These are phyloP conservation scores for Sclerotinia subarctica DNA, from an alignment of 2,329 filamentous ascomycete genomes.

Conservation along the genomic window DNA sequence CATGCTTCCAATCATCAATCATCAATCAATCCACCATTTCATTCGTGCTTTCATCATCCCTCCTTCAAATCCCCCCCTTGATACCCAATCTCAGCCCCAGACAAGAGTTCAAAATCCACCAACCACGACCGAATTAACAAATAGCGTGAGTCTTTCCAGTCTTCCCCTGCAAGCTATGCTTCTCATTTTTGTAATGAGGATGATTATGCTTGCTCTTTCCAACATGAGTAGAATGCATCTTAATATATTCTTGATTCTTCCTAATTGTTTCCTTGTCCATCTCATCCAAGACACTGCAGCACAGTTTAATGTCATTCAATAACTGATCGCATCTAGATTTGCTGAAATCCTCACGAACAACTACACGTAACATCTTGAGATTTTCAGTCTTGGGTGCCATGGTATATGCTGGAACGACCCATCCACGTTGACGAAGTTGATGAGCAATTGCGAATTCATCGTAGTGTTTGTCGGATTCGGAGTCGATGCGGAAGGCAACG, in stretches of 20 bases:
- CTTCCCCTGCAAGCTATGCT: conserved; percentile 86
- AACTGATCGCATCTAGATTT: conserved; percentile 77
- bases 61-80: not conserved
- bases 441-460: conserved; percentile 81
- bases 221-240: conserved; percentile 51
- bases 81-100: not conserved
- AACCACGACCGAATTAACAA: conserved; percentile 52
- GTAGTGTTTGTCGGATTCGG: conserved; percentile 54
- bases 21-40: not conserved
- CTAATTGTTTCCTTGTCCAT: conserved; percentile 72
- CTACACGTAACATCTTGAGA: conserved; percentile 88
- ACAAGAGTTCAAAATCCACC: not conserved
- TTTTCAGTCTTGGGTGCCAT: conserved; percentile 73
- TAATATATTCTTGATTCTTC: conserved; percentile 65
- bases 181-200: conserved; percentile 62
- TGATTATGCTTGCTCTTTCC: conserved; percentile 51
- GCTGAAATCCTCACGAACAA: conserved; percentile 89
- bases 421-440: conserved; percentile 79
- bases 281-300: conserved; percentile 64
- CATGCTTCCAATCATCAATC: not conserved
- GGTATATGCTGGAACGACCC: conserved; percentile 94
- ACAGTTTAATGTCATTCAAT: conserved; percentile 74
- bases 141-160: conserved; percentile 85
- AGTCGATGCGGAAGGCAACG: conserved; percentile 78
- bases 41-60: not conserved